Evolutionary conservation across 352 stramenopile genomes (phyloP).

Genomic region (Phytophthora citrophthora): DNA sequence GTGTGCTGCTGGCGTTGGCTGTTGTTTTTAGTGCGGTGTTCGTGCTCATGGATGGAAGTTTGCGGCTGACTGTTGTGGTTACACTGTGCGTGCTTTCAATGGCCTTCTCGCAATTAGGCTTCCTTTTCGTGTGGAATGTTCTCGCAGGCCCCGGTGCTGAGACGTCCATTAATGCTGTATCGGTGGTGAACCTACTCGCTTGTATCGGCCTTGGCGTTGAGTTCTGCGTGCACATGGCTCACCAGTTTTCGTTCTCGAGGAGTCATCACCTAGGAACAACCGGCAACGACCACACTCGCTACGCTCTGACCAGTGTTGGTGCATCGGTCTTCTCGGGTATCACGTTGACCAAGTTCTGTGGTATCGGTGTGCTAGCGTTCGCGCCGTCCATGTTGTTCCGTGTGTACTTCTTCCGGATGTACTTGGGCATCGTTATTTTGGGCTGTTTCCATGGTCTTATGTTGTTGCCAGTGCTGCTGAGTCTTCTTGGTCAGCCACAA

Average conservation of each 20-base stretch:
- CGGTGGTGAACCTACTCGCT: constrained; percentile 90
- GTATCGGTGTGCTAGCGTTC: constrained; percentile 89
- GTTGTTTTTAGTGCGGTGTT: constrained; percentile 83
- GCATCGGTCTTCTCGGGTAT: constrained; percentile 91
- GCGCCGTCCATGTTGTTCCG: constrained; percentile 92
- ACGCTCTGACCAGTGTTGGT: constrained; percentile 79
- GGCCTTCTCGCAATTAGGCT: constrained; percentile 75
- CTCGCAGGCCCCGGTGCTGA: constrained; percentile 39
- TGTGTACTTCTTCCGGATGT: constrained; percentile 95
- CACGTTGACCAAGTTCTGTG: constrained; percentile 92
- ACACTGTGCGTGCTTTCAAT: constrained; percentile 83
- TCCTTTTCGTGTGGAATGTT: constrained; percentile 86
- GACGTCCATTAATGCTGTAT: constrained; percentile 91
- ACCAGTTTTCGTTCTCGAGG: constrained; percentile 79
- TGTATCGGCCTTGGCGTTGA: constrained; percentile 89
- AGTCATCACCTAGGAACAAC: constrained; percentile 57
- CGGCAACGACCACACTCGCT: constrained; percentile 65
- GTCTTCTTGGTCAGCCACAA: constrained; percentile 61
- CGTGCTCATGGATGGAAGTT: constrained; percentile 75
- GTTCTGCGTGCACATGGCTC: constrained; percentile 89
- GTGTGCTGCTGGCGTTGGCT: constrained; percentile 78
- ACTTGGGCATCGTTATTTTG: constrained; percentile 86
- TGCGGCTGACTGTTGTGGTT: constrained; percentile 72
- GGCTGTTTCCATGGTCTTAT: constrained; percentile 88
- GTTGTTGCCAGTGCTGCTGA: constrained; percentile 84